Conservation (phyloP, 345 rosid genomes). For the Rhizophora mangle region DNA sequence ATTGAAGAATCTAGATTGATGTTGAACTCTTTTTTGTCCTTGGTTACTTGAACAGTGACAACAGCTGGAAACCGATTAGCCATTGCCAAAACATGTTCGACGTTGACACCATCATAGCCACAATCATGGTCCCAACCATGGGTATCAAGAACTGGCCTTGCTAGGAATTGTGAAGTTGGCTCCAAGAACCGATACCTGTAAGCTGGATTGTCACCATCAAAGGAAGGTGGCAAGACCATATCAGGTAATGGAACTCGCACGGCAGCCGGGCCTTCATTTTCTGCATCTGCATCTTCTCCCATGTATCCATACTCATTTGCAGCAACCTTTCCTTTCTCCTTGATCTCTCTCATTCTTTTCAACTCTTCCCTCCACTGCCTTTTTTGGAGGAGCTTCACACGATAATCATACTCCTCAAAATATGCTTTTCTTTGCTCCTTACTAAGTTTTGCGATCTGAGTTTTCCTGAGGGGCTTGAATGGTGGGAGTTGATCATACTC, state of each 20-base stretch:
- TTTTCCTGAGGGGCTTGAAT: slow-evolving; percentile 76
- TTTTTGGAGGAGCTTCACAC: slow-evolving; percentile 90
- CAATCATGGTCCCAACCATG: slow-evolving; percentile 99
- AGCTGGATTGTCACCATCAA: slow-evolving; percentile 80
- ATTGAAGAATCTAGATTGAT: slow-evolving; percentile 89
- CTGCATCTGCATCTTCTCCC: slow-evolving; percentile 73
- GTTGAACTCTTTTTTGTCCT: slow-evolving; percentile 93
- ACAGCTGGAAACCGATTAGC: slow-evolving; percentile 67
- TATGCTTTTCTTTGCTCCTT: slow-evolving; percentile 80
- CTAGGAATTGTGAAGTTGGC: slow-evolving; percentile 77
- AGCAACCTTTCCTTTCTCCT: slow-evolving; percentile 66
- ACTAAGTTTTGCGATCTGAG: slow-evolving; percentile 75
- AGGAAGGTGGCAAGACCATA: slow-evolving; percentile 86
- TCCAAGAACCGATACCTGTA: slow-evolving; percentile 89
- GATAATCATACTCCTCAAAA: slow-evolving; percentile 88
- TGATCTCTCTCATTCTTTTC: slow-evolving; percentile 71
- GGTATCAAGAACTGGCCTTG: slow-evolving; percentile 86
- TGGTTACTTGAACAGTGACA: slow-evolving; percentile 75
- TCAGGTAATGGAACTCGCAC: slow-evolving; percentile 93
- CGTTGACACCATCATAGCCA: slow-evolving; percentile 90
- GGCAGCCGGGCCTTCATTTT: slow-evolving; percentile 70
- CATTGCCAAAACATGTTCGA: slow-evolving; percentile 67
- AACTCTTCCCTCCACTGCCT: slow-evolving; percentile 90
- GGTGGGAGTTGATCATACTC: slow-evolving; percentile 95
- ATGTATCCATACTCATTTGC: slow-evolving; percentile 48